Base-by-base conservation (phyloP, 176 grass and related monocot genomes). In the Olyra latifolia region DNA sequence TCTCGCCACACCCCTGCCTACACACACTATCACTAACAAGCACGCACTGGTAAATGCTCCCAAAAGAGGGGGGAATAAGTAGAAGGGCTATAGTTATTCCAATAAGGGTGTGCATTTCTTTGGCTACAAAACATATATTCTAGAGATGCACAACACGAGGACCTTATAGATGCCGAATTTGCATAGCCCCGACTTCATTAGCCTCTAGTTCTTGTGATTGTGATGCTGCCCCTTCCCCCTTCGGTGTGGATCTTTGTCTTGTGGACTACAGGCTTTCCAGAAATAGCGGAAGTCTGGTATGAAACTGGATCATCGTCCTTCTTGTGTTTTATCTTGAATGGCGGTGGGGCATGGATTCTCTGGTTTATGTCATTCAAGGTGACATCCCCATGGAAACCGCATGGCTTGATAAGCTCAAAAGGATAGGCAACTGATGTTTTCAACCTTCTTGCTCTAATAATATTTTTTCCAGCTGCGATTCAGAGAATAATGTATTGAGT, bases 211-310 rank as follows among this genome's bases (percentile, higher is more conserved):
- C 90, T 90, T 42, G 86, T 95, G 44, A 99, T 99, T 27, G 96
- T 99, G 67, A 99, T 99, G 78, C 79, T 91, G 48, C 96, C 96
- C 68, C 85, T 93, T 1, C 96, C 90, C 0, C 92, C 92, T 55
- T 95, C 90, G 3, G 96, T 99, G 76, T 78, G 88, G 62, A 99
- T 91, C 84, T 89, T 99, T 39, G 96, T 99, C 88, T 89, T 91
- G 67, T 78, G 82, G 30, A 93, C 84, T 25, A 99, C 90, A 10
- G 96, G 96, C 46, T 99, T 99, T 1, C 96, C 92, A 0, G 96
- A 89, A 47, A 93, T 91, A 75, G 92, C 88, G 10, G 92, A 99
- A 17, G 88, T 87, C 19, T 85, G 49, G 53, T 73, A 80, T 3
- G 17, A 54, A 24, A 64, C 67, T 4, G 67, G 47, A 11, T 55